Conservation (phyloP, 257 asterid species). For the Plantago elongata region DNA sequence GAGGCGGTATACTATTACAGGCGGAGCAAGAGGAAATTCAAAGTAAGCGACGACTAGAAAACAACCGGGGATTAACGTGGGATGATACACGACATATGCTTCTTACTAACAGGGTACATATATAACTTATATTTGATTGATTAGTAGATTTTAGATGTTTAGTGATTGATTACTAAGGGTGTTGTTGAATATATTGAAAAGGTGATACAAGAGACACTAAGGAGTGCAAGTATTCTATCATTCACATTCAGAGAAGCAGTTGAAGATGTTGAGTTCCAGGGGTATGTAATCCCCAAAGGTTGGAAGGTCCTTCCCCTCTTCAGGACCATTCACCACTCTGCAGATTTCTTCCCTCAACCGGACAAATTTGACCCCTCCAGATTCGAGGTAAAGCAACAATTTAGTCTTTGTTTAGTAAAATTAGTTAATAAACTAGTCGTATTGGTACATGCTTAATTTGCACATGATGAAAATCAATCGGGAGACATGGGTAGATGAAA, state of each 20-base stretch:
- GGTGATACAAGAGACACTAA: constrained; percentile 71
- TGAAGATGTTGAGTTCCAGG: constrained; percentile 57
- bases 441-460: no score
- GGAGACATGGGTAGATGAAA: no score
- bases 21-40: constrained; percentile 50
- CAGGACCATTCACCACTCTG: constrained; percentile 56
- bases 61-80: constrained; percentile 49
- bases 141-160: no score
- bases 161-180: background rate
- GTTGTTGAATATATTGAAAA: constrained; percentile 6
- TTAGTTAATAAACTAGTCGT: no score
- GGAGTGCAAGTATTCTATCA: constrained; percentile 61
- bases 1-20: no score
- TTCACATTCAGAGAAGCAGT: constrained; percentile 79
- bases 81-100: constrained; percentile 60
- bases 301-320: constrained; percentile 83
- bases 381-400: constrained; percentile 39
- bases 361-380: constrained; percentile 66
- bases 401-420: no score
- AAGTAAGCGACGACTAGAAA: constrained; percentile 23
- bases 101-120: constrained; percentile 42
- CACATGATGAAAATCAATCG: no score
- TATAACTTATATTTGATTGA: no score
- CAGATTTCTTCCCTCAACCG: constrained; percentile 63
- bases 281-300: constrained; percentile 67